phyloP scores from a whole-genome alignment of 2,329 filamentous ascomycete genomes.

The Fusarium solani-melongenae region DNA sequence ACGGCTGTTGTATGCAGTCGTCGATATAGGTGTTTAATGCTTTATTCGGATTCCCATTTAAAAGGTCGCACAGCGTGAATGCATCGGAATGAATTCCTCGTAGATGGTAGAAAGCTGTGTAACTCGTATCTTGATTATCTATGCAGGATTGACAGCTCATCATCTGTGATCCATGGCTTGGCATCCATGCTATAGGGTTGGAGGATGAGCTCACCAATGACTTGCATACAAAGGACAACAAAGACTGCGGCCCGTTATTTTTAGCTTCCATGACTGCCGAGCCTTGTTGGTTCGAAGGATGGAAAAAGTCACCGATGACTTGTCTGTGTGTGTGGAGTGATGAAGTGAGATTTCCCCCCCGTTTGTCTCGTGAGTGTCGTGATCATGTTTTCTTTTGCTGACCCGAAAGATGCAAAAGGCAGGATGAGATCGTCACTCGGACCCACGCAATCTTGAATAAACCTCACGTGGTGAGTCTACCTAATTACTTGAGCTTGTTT shows the following conservation, averaged over 20 bases:
- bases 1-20: slow-evolving; percentile 19
- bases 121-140: neutral
- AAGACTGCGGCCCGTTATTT: neutral
- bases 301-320: neutral
- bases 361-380: neutral
- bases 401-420: neutral
- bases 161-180: neutral
- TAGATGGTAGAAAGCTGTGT: neutral
- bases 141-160: neutral
- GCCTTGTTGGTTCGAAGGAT: neutral
- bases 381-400: neutral
- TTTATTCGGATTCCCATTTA: slow-evolving; percentile 6
- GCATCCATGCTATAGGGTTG: neutral
- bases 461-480: neutral
- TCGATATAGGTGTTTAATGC: slow-evolving; percentile 22
- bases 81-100: neutral
- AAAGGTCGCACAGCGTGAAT: neutral
- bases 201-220: neutral
- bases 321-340: neutral
- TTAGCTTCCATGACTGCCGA: neutral
- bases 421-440: neutral
- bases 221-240: neutral
- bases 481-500: neutral
- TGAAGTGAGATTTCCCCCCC: neutral
- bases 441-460: neutral